These are phyloP conservation scores for Protea cynaroides DNA, from an alignment of 164 flowering plant genomes.

Conservation along the genomic window DNA sequence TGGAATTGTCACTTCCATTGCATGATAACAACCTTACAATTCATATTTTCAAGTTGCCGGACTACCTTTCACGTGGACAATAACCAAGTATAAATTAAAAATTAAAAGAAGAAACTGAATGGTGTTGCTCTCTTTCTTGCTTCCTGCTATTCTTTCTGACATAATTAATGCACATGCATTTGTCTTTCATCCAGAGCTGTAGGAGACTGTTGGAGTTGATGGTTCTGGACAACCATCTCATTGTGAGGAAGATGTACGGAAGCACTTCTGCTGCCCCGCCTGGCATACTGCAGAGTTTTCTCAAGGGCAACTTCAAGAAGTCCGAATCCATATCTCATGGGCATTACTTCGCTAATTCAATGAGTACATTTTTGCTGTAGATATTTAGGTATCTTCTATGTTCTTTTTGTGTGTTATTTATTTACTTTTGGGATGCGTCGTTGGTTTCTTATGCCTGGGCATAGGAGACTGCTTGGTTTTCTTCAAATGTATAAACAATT, in stretches of 20 bases:
- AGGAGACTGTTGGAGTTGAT: slow-evolving; percentile 65
- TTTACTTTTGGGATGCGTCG: no score
- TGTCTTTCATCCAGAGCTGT: slow-evolving; percentile 54
- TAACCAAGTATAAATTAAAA: no score
- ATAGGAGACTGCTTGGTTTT: no score
- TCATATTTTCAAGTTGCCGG: no score
- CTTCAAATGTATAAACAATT: no score
- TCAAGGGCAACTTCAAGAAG: slow-evolving; percentile 27
- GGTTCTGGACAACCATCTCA: slow-evolving; percentile 67
- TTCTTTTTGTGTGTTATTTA: no score
- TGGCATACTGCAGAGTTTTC: slow-evolving; percentile 33
- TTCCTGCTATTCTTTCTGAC: neutral
- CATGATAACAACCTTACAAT: no score
- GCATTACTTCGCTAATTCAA: slow-evolving; percentile 86
- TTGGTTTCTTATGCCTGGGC: no score
- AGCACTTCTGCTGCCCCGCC: slow-evolving; percentile 44
- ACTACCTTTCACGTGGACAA: no score
- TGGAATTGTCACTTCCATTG: no score
- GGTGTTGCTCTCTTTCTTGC: no score
- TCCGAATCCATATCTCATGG: slow-evolving; percentile 34
- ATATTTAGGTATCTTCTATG: neutral
- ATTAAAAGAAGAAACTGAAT: no score
- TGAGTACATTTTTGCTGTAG: slow-evolving; percentile 46
- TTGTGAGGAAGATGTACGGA: slow-evolving; percentile 67
- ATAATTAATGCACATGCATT: slow-evolving; percentile 3